A percentile compares a stretch with the other conserved stretches of the same genome.
Conservation (phyloP, 2,329 filamentous ascomycete genomes). For the Talaromyces sp. region DNA sequence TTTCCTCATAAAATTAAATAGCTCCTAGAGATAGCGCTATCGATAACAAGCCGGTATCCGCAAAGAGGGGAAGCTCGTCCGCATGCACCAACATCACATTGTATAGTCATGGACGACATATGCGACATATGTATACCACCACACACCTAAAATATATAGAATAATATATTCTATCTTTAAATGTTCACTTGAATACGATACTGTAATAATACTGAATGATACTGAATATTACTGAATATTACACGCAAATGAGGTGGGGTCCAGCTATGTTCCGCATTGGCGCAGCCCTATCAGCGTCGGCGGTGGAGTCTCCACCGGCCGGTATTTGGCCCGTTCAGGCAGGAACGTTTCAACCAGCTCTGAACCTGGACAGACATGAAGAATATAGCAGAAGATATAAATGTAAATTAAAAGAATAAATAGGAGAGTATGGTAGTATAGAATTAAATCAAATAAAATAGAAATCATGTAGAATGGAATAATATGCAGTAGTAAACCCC, state of each 20-base stretch:
- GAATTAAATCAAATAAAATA: not conserved
- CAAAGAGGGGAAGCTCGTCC: not conserved
- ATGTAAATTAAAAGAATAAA: not conserved
- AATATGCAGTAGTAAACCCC: not conserved
- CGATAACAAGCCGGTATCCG: not conserved
- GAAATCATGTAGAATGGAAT: not conserved
- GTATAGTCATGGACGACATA: too few species aligned
- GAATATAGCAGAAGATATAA: not conserved
- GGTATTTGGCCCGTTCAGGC: not conserved
- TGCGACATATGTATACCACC: too few species aligned
- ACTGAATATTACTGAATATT: too few species aligned
- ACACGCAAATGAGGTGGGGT: not conserved
- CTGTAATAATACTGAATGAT: too few species aligned
- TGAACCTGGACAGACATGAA: not conserved
- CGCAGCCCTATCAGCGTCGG: not conserved
- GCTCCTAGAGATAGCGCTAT: not conserved
- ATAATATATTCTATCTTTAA: too few species aligned
- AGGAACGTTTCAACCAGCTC: not conserved
- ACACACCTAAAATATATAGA: too few species aligned
- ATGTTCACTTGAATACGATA: too few species aligned
- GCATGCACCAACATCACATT: too few species aligned
- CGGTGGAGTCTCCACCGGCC: not conserved
- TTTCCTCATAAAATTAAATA: too few species aligned
- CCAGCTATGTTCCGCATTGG: not conserved
- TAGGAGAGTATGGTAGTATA: not conserved